Evolutionary conservation across 768 basidiomycete species (phyloP).

Genomic region (Termitomyces sp.): DNA sequence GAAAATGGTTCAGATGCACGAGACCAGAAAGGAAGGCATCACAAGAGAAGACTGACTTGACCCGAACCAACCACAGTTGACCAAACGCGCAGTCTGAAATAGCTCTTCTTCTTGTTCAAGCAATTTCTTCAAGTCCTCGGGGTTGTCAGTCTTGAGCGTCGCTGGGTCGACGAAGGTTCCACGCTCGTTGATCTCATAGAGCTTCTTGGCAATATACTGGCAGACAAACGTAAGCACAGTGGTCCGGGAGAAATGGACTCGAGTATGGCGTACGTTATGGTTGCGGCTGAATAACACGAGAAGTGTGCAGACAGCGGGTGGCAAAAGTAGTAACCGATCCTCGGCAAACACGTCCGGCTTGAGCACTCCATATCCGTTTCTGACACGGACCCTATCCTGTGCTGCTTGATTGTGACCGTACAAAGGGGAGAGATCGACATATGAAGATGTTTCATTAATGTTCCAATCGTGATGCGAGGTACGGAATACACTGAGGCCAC

Average conservation of each 20-base stretch:
- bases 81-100: slow-evolving; percentile 77
- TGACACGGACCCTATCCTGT: slow-evolving; percentile 53
- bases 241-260: not conserved
- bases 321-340: slow-evolving; percentile 73
- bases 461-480: slow-evolving; percentile 62
- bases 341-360: slow-evolving; percentile 76
- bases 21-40: not conserved
- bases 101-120: slow-evolving; percentile 67
- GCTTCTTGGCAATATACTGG: slow-evolving; percentile 75
- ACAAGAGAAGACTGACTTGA: slow-evolving; percentile 29
- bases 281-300: slow-evolving; percentile 89
- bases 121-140: slow-evolving; percentile 30
- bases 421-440: slow-evolving; percentile 79
- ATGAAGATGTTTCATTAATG: slow-evolving; percentile 84
- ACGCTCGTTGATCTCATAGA: slow-evolving; percentile 80
- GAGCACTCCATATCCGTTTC: slow-evolving; percentile 63
- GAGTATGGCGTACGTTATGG: slow-evolving; percentile 62
- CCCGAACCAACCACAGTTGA: slow-evolving; percentile 82
- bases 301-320: slow-evolving; percentile 70
- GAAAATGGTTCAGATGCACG: not conserved
- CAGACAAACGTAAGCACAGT: not conserved
- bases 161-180: slow-evolving; percentile 57
- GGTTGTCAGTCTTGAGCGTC: slow-evolving; percentile 33
- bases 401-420: slow-evolving; percentile 70
- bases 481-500: slow-evolving; percentile 64